These are phyloP conservation scores for Gossypium longicalyx DNA, from an alignment of 345 rosid species.

Conservation along the genomic window DNA sequence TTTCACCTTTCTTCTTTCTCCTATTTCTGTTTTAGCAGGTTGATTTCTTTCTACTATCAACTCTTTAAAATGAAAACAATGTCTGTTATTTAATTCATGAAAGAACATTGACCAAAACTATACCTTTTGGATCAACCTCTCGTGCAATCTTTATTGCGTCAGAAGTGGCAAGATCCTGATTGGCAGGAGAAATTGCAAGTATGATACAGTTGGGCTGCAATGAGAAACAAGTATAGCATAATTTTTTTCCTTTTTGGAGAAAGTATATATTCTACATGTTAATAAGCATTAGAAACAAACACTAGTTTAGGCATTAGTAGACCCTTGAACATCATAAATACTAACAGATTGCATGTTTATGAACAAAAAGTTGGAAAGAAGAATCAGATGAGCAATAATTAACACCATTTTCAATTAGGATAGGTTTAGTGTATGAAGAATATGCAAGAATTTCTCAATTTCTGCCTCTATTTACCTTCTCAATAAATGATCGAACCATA, in stretches of 20 bases:
- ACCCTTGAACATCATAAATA: background rate
- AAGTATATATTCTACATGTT: background rate
- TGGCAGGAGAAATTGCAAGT: constrained; percentile 96
- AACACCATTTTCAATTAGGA: background rate
- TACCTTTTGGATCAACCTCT: constrained; percentile 96
- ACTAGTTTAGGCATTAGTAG: background rate
- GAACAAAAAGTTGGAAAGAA: constrained; percentile 8
- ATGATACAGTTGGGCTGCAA: constrained; percentile 92
- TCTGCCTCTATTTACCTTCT: constrained; percentile 53
- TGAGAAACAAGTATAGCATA: constrained; percentile 11
- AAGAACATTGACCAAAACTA: constrained; percentile 9
- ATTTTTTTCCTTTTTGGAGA: constrained; percentile 7
- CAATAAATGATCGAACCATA: constrained; percentile 83
- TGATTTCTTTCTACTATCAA: constrained; percentile 4
- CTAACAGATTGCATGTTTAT: background rate
- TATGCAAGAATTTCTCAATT: background rate
- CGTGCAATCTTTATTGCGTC: constrained; percentile 97
- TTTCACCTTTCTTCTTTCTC: background rate
- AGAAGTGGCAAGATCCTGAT: constrained; percentile 98
- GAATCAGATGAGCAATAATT: constrained; percentile 1
- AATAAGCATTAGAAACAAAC: background rate
- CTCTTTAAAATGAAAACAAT: background rate
- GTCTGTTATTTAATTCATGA: background rate
- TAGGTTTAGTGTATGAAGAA: background rate
- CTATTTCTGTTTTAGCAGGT: background rate